Base-by-base conservation (phyloP, 2,329 filamentous ascomycete species). In the Nigrospora oryzae region DNA sequence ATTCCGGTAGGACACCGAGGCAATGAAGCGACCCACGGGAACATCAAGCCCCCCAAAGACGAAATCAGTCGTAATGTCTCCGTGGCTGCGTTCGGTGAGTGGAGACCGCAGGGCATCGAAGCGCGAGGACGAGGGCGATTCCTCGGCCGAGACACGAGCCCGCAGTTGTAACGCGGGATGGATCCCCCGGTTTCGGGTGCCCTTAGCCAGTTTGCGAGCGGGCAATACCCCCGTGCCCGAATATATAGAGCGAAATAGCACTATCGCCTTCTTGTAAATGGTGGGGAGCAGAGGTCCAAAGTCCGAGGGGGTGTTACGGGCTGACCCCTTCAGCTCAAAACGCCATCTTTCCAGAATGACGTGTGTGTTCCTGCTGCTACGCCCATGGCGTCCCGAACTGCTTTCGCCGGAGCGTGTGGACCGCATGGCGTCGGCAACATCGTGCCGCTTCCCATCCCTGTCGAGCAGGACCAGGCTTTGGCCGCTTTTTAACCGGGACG, bases 211-310 rank as follows among this genome's bases (percentile, higher is more conserved):
- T 66, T 84, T 94, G 83, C 86, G 95, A 19, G 86, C 82, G 3
- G 93, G 93, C 49, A 95, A 69, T 49, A 96, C 77, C 55, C 87
- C 84, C 36, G 88, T 80, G 44, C 86, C 86, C 41, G 87, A 81
- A 63, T 87, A 95, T 38, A 98, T 74, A 2, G 89, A 89, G 48
- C 93, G 80, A 66, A 97, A 96, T 55, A 96, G 81, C 53, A 97
- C 86, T 51, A 98, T 95, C 56, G 87, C 89, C 67, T 95, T 93
- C 69, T 98, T 98, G 74, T 98, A 98, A 47, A 95, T 83, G 43
- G 88, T 91, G 13, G 93, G 89, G 42, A 97, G 70, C 31, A 69
- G 72, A 11, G 71, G 70, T 8, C 76, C 77, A 60, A 83, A 87
- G 59, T 78, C 79, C 40, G 77, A 71, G 14, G 61, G 55, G 31